A percentile compares a stretch with the other conserved stretches of the same genome.
phyloP scores from a whole-genome alignment of 2,329 filamentous ascomycete genomes.

The Colletotrichum navitas region DNA sequence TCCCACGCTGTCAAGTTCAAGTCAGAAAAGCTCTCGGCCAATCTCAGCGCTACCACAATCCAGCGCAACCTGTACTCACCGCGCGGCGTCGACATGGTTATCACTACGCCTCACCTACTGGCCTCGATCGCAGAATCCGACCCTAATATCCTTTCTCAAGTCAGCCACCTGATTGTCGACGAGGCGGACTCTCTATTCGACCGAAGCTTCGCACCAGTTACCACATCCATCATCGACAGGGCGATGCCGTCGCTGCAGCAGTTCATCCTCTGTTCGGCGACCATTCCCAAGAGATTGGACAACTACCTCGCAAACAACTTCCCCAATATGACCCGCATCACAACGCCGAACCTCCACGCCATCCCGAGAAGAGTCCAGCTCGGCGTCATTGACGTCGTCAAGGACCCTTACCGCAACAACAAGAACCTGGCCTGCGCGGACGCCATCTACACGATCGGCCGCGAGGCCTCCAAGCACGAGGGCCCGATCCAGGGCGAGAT shows the following conservation, averaged over 20 bases:
- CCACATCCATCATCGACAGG: constrained; percentile 84
- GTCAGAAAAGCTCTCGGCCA: constrained; percentile 84
- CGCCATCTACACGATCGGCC: constrained; percentile 92
- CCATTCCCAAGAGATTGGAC: constrained; percentile 91
- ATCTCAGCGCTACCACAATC: constrained; percentile 82
- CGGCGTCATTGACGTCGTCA: constrained; percentile 90
- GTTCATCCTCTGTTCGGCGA: constrained; percentile 93
- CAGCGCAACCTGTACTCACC: constrained; percentile 86
- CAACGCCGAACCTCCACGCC: constrained; percentile 95
- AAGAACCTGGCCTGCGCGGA: constrained; percentile 94
- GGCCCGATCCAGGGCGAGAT: constrained; percentile 66
- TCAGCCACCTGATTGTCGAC: constrained; percentile 89
- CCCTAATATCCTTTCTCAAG: constrained; percentile 92
- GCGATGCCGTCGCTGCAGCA: constrained; percentile 85
- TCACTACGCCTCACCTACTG: constrained; percentile 91
- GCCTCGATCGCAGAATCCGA: constrained; percentile 89
- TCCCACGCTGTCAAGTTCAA: constrained; percentile 91
- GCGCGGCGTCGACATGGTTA: constrained; percentile 84
- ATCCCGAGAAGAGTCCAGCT: constrained; percentile 95
- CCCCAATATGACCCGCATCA: constrained; percentile 85
- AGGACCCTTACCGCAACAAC: constrained; percentile 94
- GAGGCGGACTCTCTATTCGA: constrained; percentile 97
- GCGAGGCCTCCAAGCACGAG: constrained; percentile 73
- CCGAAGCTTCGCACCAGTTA: constrained; percentile 88
- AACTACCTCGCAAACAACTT: constrained; percentile 84